Evolutionary conservation across 208 protist species (phyloP), one percentile per base, ranked within the genome.

Genomic region (Trypanosomatidae sp.): DNA sequence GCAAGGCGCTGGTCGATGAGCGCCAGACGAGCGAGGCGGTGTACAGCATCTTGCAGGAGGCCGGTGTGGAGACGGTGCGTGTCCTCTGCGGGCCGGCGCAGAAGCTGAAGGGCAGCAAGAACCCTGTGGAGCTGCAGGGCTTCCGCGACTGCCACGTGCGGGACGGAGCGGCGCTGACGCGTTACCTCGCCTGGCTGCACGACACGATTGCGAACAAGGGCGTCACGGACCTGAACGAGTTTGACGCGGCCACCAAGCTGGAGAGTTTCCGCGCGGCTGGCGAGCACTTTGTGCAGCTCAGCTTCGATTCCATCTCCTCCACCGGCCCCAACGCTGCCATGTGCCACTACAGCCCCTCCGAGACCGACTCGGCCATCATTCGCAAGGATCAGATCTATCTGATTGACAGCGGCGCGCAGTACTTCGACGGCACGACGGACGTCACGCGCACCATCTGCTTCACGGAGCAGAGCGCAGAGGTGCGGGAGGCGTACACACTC

Each of bases 381-480:
- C 73, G 65, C 28, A 66, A 44, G 2, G 87, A 97, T 59, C 74
- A 88, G 66, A 68, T 99, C 13, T 99, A 98, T 71, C 85, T 99
- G 28, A 86, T 98, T 6, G 98, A 99, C 83, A 98, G 95, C 66
- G 98, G 98, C 7, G 98, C 89, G 22, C 97, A 99, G 79, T 99
- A 98, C 82, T 78, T 74, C 25, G 95, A 98, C 68, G 98, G 98
- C 70, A 99, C 98, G 8, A 99, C 98, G 2, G 98, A 99, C 74
- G 94, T 98, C 17, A 99, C 98, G 2, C 90, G 98, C 46, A 99
- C 98, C 33, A 70, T 98, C 52, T 97, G 98, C 84, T 99, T 99
- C 79, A 62, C 19, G 47, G 19, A 50, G 17, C 88, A 81, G 17
- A 70, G 60, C 12, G 79, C 67, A 19, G 80, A 94, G 71, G 84